These are phyloP conservation scores for Carex littledalei DNA, from an alignment of 176 grass and related monocot genomes.

Conservation along the genomic window DNA sequence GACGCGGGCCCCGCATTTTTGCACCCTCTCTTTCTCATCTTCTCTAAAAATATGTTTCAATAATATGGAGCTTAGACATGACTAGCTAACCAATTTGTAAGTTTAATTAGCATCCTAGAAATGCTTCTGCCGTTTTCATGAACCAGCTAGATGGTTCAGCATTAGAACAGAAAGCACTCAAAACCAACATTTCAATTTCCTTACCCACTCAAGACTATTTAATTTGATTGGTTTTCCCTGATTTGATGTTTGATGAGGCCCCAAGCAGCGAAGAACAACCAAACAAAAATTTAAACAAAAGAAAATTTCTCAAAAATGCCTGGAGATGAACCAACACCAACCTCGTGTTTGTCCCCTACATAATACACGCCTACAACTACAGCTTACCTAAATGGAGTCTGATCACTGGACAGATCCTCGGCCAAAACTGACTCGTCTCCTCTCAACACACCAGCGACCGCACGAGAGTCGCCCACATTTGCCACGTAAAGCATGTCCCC, in stretches of 20 bases:
- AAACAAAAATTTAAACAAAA: no score
- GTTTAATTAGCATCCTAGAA: no score
- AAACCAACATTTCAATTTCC: background rate
- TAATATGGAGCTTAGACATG: no score
- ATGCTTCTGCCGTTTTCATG: no score
- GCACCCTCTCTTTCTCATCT: conserved; percentile 86
- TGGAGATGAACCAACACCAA: background rate
- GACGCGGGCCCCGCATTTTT: conserved; percentile 67
- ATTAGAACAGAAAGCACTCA: background rate
- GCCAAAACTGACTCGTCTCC: conserved; percentile 35
- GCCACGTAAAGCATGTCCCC: conserved; percentile 59
- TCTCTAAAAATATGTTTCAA: conserved; percentile 24
- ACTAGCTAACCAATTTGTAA: no score
- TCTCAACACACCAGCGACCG: conserved; percentile 57
- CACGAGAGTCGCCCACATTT: conserved; percentile 92
- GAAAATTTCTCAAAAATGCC: background rate
- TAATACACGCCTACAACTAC: background rate
- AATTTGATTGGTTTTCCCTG: background rate
- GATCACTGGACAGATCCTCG: conserved; percentile 86
- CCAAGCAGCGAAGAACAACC: no score
- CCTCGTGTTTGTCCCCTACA: background rate
- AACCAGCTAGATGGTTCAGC: no score
- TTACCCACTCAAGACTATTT: background rate
- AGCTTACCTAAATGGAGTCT: conserved; percentile 65
- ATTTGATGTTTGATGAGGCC: background rate